These are phyloP conservation scores for Boehmeria nivea DNA, from an alignment of 306 rosid species.

Conservation along the genomic window DNA sequence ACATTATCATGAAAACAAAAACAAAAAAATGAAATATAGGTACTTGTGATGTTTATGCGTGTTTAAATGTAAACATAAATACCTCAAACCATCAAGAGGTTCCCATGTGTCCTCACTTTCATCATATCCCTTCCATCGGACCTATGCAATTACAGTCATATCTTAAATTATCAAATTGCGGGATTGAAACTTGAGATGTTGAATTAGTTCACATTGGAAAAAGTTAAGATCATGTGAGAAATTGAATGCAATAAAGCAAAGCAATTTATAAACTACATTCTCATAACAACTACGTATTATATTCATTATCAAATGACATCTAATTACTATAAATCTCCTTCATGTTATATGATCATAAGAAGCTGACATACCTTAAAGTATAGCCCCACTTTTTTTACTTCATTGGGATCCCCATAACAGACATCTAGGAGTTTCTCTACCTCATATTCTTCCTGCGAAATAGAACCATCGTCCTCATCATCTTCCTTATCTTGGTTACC, in stretches of 20 bases:
- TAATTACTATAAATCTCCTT: no score
- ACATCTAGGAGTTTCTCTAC: constrained; percentile 44
- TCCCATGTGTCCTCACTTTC: constrained; percentile 71
- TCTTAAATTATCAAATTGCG: neutral
- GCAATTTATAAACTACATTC: no score
- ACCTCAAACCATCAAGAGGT: constrained; percentile 62
- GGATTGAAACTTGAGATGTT: no score
- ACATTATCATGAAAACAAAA: neutral
- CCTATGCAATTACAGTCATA: constrained; percentile 27
- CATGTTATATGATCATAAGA: neutral
- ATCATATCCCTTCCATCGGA: constrained; percentile 75
- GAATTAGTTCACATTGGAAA: no score
- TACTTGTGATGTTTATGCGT: neutral
- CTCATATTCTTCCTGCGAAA: constrained; percentile 49
- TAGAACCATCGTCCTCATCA: constrained; percentile 23
- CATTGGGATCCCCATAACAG: constrained; percentile 55
- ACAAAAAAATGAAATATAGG: neutral
- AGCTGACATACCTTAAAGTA: constrained; percentile 46
- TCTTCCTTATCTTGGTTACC: constrained; percentile 7
- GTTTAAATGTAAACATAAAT: neutral
- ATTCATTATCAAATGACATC: no score
- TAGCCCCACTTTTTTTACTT: constrained; percentile 28
- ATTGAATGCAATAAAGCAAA: neutral
- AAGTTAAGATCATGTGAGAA: no score
- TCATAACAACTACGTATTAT: no score